phyloP scores from a whole-genome alignment of 2,329 filamentous ascomycete genomes.

The Thielaviopsis cerberus region DNA sequence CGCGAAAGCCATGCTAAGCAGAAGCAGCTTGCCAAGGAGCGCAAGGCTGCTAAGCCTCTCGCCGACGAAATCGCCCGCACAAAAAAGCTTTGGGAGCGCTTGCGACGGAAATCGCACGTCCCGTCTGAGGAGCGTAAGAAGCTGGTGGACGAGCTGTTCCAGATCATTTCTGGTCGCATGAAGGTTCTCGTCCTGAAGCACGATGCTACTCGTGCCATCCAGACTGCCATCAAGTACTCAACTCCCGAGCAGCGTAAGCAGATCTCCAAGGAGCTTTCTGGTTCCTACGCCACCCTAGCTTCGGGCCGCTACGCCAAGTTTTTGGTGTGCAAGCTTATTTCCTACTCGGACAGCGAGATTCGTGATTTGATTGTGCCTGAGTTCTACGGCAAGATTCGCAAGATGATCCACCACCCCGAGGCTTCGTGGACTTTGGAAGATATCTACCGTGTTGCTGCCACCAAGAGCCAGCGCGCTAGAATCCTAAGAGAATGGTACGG shows the following conservation, averaged over 20 bases:
- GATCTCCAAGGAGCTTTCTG: slow-evolving; percentile 73
- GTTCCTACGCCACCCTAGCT: slow-evolving; percentile 65
- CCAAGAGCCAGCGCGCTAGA: slow-evolving; percentile 64
- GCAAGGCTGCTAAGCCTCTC: slow-evolving; percentile 81
- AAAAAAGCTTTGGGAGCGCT: slow-evolving; percentile 92
- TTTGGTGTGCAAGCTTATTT: slow-evolving; percentile 81
- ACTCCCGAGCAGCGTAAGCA: slow-evolving; percentile 65
- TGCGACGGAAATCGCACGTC: slow-evolving; percentile 85
- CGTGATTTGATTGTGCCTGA: slow-evolving; percentile 79
- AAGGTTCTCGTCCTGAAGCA: slow-evolving; percentile 98
- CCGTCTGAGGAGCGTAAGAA: slow-evolving; percentile 73
- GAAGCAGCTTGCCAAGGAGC: slow-evolving; percentile 69
- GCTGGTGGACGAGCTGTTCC: slow-evolving; percentile 75
- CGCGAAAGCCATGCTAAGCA: slow-evolving; percentile 87
- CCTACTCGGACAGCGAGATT: slow-evolving; percentile 76
- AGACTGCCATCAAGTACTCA: slow-evolving; percentile 92
- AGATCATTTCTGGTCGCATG: slow-evolving; percentile 75
- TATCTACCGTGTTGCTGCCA: slow-evolving; percentile 78
- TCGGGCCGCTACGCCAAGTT: slow-evolving; percentile 98
- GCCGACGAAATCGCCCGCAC: slow-evolving; percentile 73
- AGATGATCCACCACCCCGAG: slow-evolving; percentile 88
- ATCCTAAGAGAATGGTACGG: slow-evolving; percentile 93
- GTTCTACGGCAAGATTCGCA: slow-evolving; percentile 84
- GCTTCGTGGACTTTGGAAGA: slow-evolving; percentile 96
- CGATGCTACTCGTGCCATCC: slow-evolving; percentile 87